Evolutionary conservation across 2,329 filamentous ascomycete species (phyloP), one percentile per base, ranked within the genome.

Genomic region (Penicillium sp.): DNA sequence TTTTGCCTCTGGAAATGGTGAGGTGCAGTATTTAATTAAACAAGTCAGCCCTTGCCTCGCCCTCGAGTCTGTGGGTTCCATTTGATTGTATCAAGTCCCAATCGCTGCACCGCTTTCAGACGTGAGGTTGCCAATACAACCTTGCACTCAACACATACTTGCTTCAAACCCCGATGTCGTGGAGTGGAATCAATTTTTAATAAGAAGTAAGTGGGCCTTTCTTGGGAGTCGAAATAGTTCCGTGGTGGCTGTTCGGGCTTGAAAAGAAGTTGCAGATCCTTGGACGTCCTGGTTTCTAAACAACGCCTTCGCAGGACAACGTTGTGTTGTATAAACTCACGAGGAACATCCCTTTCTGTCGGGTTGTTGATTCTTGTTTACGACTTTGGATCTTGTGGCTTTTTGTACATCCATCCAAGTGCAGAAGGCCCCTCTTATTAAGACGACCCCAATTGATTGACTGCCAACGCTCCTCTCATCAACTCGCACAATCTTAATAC

Each of bases 21-120:
- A 46, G 35, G 14, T 46, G 38, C 40, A 38, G 34, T 31, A 43
- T 49, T 49, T 49, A 49, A 49, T 49, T 45, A 49, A 44, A 46
- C 44, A 40, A 41, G 19, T 46, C 29, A 22, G 28, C 46, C 46
- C 46, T 49, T 49, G 22, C 46, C 40, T 49, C 39, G 9, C 46
- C 46, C 46, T 49, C 40, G 40, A 49, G 30, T 38, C 46, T 41
- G 12, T 13, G 14, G 28, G 43, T 30, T 31, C 25, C 41, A 48
- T 48, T 41, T 35, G 25, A 11, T 28, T 16, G 2, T 25, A 34
- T 42, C 22, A 38, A 13, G 30, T 28, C 18, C 19, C 33, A 18
- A 6, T 22, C n/a, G 14, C 41, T 10, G 27, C 14, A 33, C 46
- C 46, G 46, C 46, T 45, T 49, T 49, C 46, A 49, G 46, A 47